Evolutionary conservation across 1,284 basidiomycete species (phyloP), one percentile per base, ranked within the genome.

Genomic region (Austroboletus niveus): DNA sequence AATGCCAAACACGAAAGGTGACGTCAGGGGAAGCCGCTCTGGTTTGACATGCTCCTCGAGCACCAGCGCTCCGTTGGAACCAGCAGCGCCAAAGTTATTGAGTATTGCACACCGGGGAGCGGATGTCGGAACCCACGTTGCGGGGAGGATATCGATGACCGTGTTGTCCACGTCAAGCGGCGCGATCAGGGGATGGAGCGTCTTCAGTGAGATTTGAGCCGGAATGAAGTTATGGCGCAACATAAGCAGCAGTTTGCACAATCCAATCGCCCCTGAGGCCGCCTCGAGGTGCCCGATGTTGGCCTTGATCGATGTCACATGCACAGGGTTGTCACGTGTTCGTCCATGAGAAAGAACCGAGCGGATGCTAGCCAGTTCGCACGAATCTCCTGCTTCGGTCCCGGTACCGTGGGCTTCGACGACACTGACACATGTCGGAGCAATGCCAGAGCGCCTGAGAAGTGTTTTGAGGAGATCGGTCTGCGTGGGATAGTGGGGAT

Each of bases 221-320:
- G 86, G 86, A 45, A 89, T 84, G 4, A 61, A 58, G 10, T 68
- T 65, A 42, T 84, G 72, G 30, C 70, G 73, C 40, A 89, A 59
- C 87, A 89, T 89, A 42, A 89, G 68, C 29, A 89, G 64, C 36
- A 88, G 69, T 57, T 89, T 89, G 15, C 82, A 85, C 4, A 89
- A 75, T 17, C 84, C 80, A 9, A 83, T 82, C 7, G 82, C 79
- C 1, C 87, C 87, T 20, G 85, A 87, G 8, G 87, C 87, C 1
- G 87, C 85, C 61, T 88, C 87, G 4, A 85, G 69, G 60, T 89
- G 87, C 0, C 87, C 87, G 31, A 88, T 79, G 60, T 87, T 88
- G 12, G 78, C 83, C 57, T 89, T 89, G 57, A 88, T 70, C 1
- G 82, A 84, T 9, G 82, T 84, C 32, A 89, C 67, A 55, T 85